These are phyloP conservation scores for Auriculariales sp. DNA, from an alignment of 768 basidiomycete genomes.

Conservation along the genomic window DNA sequence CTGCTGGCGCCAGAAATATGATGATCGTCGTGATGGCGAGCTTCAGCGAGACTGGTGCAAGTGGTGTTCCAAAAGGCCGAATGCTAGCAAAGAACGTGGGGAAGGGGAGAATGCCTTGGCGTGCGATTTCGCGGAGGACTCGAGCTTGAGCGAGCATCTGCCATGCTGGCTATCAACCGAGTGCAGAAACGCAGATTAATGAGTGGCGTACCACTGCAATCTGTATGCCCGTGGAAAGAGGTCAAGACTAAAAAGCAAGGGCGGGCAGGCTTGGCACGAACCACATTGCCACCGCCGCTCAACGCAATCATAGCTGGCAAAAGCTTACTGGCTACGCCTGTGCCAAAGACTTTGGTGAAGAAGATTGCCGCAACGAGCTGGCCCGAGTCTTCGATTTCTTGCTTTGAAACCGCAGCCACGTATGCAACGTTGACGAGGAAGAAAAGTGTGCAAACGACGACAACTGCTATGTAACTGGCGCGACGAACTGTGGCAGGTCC, in stretches of 20 bases:
- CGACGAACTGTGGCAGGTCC: conserved; percentile 26
- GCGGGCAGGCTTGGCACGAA: neutral
- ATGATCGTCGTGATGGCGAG: conserved; percentile 25
- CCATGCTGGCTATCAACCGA: conserved; percentile 6
- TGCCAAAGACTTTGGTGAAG: conserved; percentile 35
- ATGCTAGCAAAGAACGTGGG: conserved; percentile 32
- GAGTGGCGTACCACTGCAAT: neutral
- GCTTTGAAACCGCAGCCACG: conserved; percentile 26
- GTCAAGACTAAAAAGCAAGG: neutral
- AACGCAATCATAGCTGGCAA: conserved; percentile 4
- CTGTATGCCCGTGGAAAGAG: neutral
- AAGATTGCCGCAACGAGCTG: conserved; percentile 34
- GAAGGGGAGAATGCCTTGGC: conserved; percentile 38
- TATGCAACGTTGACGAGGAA: conserved; percentile 31
- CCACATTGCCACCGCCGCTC: neutral
- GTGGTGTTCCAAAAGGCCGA: conserved; percentile 33
- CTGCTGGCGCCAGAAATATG: conserved; percentile 23
- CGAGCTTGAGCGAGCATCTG: conserved; percentile 27
- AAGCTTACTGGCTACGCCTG: conserved; percentile 4
- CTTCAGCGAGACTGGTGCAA: conserved; percentile 26
- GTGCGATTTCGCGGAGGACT: conserved; percentile 34
- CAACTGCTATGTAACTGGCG: conserved; percentile 30
- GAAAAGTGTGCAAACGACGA: conserved; percentile 29
- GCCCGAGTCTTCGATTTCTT: conserved; percentile 26
- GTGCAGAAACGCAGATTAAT: neutral